Conservation (phyloP, 805 yeast species). For the Saccharomycopsis sp. region DNA sequence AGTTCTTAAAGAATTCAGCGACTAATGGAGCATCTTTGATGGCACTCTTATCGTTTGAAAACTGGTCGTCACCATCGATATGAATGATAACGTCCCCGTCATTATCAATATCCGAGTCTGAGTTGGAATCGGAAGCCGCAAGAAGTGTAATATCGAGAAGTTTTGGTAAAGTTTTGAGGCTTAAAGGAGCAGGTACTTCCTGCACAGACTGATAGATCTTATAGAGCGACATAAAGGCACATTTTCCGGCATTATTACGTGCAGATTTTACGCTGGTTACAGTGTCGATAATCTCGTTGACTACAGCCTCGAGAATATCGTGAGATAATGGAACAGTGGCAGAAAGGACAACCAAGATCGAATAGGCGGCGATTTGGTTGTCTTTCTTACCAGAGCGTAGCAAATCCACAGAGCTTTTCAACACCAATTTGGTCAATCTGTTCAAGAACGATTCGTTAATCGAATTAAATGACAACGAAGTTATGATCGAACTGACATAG, state of each 20-base stretch:
- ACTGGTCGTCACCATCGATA: neutral
- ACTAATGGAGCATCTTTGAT: neutral
- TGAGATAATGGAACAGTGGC: slow-evolving; percentile 59
- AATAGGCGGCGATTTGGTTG: slow-evolving; percentile 76
- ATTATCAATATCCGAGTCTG: slow-evolving; percentile 16
- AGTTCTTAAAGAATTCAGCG: neutral
- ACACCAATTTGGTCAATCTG: slow-evolving; percentile 46
- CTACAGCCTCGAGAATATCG: slow-evolving; percentile 52
- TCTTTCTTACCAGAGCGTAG: slow-evolving; percentile 45
- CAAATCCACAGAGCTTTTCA: slow-evolving; percentile 53
- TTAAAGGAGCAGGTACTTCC: slow-evolving; percentile 9
- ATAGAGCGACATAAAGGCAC: slow-evolving; percentile 41
- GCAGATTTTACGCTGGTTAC: slow-evolving; percentile 35
- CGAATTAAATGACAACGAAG: slow-evolving; percentile 54
- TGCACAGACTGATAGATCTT: slow-evolving; percentile 45
- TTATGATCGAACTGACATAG: slow-evolving; percentile 64
- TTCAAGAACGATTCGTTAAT: slow-evolving; percentile 38
- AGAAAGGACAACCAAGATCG: slow-evolving; percentile 70
- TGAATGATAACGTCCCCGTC: neutral
- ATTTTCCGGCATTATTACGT: slow-evolving; percentile 22
- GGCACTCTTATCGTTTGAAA: neutral
- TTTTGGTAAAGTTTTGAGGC: neutral
- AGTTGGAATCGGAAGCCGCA: slow-evolving; percentile 26
- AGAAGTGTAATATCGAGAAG: slow-evolving; percentile 20
- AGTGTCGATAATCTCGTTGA: slow-evolving; percentile 47